Evolutionary conservation across 2,329 filamentous ascomycete species (phyloP).

Genomic region (Herpotrichia juniperi): DNA sequence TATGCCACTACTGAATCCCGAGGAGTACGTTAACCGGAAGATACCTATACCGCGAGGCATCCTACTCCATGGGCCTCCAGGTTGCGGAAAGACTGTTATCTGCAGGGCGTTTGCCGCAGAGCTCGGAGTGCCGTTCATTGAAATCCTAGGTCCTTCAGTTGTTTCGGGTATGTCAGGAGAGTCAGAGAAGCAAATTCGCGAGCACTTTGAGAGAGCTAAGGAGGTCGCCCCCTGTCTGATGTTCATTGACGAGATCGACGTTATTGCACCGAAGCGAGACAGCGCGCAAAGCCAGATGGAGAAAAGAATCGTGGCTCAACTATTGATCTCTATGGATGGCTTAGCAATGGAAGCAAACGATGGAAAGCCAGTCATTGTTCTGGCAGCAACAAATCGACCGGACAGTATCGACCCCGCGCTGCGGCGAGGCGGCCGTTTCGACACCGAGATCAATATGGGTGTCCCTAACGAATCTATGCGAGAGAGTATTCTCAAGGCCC

Average conservation of each 20-base stretch:
- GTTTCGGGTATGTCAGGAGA: conserved; percentile 89
- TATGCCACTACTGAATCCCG: conserved; percentile 72
- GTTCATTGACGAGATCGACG: conserved; percentile 92
- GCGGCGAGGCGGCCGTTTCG: conserved; percentile 76
- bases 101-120: conserved; percentile 79
- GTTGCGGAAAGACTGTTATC: conserved; percentile 86
- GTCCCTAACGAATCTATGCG: conserved; percentile 82
- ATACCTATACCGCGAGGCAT: conserved; percentile 76
- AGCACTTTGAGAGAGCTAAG: conserved; percentile 87
- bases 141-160: conserved; percentile 80
- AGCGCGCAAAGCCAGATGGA: conserved; percentile 88
- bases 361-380: conserved; percentile 81
- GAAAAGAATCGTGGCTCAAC: conserved; percentile 81
- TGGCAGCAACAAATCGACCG: conserved; percentile 88
- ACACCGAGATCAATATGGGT: conserved; percentile 83
- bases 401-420: conserved; percentile 84
- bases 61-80: conserved; percentile 80
- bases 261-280: conserved; percentile 85
- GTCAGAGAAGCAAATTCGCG: conserved; percentile 83
- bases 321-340: conserved; percentile 84
- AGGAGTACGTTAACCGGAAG: conserved; percentile 68
- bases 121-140: conserved; percentile 77
- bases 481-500: conserved; percentile 75
- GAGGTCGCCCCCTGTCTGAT: conserved; percentile 85
- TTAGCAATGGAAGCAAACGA: conserved; percentile 73